Evolutionary conservation across 768 basidiomycete genomes (phyloP), one percentile per base, ranked within the genome.

Genomic region (Phylloporus sp.): DNA sequence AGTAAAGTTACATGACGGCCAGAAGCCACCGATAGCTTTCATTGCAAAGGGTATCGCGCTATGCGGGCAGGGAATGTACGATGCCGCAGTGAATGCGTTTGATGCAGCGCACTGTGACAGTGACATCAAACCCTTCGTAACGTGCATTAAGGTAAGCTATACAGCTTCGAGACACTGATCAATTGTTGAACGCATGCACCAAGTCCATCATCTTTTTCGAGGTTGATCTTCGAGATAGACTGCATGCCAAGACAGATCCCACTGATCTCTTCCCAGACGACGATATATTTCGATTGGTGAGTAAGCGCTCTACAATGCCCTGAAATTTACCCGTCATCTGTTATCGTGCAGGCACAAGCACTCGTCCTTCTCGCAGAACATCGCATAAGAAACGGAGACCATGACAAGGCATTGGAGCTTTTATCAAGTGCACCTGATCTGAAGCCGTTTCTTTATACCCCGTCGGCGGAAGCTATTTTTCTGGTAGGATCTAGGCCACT

Each of bases 151-250:
- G 50, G 55, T 56, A 46, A 29, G 11, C 15, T 13, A 5, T 2
- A 36, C 22, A 26, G n/a, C 17, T 13, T 18, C 24, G 13, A 4
- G 10, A 11, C 15, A 4, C 15, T 24, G 10, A 24, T 33, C 32
- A 20, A 10, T 18, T 31, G 7, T 6, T 31, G 23, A 54, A 6
- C 9, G 2, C 10, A 11, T 9, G 1, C 11, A 11, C 27, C 18
- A 24, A 57, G 55, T 35, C 34, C 15, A 17, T 57, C 10, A 15
- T 40, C 17, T 26, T 35, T 15, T 48, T 52, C 29, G 33, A 57
- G 8, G n/a, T 24, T 6, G 26, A 44, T n/a, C 10, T 10, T 26
- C 33, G 9, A 21, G 54, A 42, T 28, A 14, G 28, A 17, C 41
- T 48, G 1, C 3, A 18, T 38, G 9, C 7, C 7, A 22, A 20